Conservation (phyloP, 1,284 basidiomycete genomes). For the Caloboletus inedulis region DNA sequence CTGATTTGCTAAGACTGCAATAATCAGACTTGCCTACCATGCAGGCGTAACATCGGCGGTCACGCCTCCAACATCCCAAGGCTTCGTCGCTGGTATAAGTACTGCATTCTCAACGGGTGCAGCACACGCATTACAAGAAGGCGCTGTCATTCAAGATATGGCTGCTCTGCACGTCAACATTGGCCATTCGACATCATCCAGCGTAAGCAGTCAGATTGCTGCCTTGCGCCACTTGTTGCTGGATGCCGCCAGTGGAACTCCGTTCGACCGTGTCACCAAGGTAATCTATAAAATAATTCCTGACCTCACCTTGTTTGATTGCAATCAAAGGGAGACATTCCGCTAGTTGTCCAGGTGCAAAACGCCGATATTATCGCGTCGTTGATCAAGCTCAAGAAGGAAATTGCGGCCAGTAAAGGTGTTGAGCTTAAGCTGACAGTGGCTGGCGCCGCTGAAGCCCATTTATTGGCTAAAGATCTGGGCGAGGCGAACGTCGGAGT, state of each 20-base stretch:
- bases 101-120: conserved; percentile 65
- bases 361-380: conserved; percentile 80
- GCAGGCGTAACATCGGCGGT: conserved; percentile 64
- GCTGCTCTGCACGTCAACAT: conserved; percentile 73
- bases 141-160: conserved; percentile 67
- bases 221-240: conserved; percentile 64
- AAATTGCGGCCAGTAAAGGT: conserved; percentile 51
- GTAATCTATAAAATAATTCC: conserved; percentile 15
- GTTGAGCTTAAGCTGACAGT: conserved; percentile 54
- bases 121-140: conserved; percentile 56
- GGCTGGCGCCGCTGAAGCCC: conserved; percentile 72
- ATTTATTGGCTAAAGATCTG: conserved; percentile 74
- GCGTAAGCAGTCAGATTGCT: conserved; percentile 65
- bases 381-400: conserved; percentile 73
- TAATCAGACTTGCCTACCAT: conserved; percentile 56
- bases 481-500: conserved; percentile 72
- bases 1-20: conserved; percentile 10
- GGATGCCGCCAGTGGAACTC: conserved; percentile 42
- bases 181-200: conserved; percentile 39
- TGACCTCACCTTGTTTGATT: not conserved
- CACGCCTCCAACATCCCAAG: conserved; percentile 54
- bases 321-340: conserved; percentile 43
- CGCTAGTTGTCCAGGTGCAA: conserved; percentile 55
- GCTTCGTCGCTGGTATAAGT: conserved; percentile 66
- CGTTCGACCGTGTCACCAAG: conserved; percentile 50